Evolutionary conservation across 2,329 filamentous ascomycete genomes (phyloP).

Genomic region (Fusarium nodosum): DNA sequence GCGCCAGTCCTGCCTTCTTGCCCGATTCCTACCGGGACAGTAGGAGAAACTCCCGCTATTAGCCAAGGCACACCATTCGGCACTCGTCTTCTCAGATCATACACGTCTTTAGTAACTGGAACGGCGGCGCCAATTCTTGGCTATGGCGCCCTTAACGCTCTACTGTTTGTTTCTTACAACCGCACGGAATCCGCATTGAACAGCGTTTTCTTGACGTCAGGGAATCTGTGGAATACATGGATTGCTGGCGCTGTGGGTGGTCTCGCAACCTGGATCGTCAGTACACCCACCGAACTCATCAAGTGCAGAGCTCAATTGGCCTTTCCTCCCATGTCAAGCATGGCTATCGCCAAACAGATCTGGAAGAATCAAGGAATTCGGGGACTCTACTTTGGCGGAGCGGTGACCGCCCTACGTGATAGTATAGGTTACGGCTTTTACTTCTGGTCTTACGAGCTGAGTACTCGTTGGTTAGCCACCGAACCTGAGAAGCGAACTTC

Average conservation of each 20-base stretch:
- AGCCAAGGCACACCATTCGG: slow-evolving; percentile 16
- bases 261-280: slow-evolving; percentile 86
- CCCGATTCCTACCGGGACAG: slow-evolving; percentile 14
- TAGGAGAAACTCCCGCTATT: slow-evolving; percentile 21
- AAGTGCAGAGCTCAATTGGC: slow-evolving; percentile 88
- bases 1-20: slow-evolving; percentile 29
- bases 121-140: slow-evolving; percentile 87
- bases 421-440: slow-evolving; percentile 97
- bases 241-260: slow-evolving; percentile 84
- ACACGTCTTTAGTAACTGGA: slow-evolving; percentile 67
- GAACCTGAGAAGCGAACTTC: slow-evolving; percentile 40
- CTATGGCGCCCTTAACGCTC: slow-evolving; percentile 90
- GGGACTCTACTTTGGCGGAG: slow-evolving; percentile 85
- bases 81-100: slow-evolving; percentile 44
- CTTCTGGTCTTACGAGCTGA: slow-evolving; percentile 91
- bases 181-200: slow-evolving; percentile 77
- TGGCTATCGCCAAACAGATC: slow-evolving; percentile 73
- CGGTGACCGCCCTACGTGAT: slow-evolving; percentile 85
- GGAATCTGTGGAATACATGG: slow-evolving; percentile 77
- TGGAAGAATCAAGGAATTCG: slow-evolving; percentile 69
- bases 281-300: slow-evolving; percentile 88
- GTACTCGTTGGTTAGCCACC: slow-evolving; percentile 67
- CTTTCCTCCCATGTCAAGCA: slow-evolving; percentile 66
- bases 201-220: slow-evolving; percentile 51
- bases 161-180: slow-evolving; percentile 93